Evolutionary conservation across 345 rosid genomes (phyloP), one percentile per base, ranked within the genome.

Genomic region (Trapa bicornis): DNA sequence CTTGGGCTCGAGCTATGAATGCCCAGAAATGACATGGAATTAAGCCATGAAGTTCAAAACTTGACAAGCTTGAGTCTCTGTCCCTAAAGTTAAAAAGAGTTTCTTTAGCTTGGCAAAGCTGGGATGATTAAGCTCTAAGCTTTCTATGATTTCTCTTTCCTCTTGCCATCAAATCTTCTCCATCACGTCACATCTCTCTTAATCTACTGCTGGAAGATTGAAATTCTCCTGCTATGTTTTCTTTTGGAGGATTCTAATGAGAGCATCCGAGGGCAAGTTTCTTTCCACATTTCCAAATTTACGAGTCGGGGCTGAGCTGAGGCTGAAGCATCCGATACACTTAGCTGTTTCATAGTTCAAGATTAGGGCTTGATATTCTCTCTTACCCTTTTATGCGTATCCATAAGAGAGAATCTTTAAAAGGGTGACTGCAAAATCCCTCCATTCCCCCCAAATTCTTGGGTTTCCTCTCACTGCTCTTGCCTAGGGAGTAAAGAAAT

Each of bases 331-430:
- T 67, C 77, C 65, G 70, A 70, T 52, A 74, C 71, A 74, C 78
- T 72, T 76, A 11, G 74, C 80, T 64, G 68, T 80, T 74, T 79
- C 77, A 80, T 72, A 77, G 79, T 78, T 86, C 80, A 71, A 70
- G 47, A 75, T 74, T 75, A 78, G 80, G 32, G 37, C 63, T 32
- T 58, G 38, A 45, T 11, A 58, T 32, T 5, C 82, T 69, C 72
- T 78, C 76, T 68, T 73, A 61, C 69, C 75, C 76, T 74, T 72
- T 79, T 72, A 5, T 75, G 68, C 72, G 72, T 57, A 41, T 78
- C 85, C 68, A 80, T 84, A 75, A 75, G 67, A 69, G 84, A 80
- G 80, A 74, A 75, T 80, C 85, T 71, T 4, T 32, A 41, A 71
- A 71, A 71, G 73, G 68, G 68, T 42, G 36, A 33, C 64, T 65